These are phyloP conservation scores for Diversispora epigaea DNA, from an alignment of 192 early-diverging fungal genomes.

Conservation along the genomic window DNA sequence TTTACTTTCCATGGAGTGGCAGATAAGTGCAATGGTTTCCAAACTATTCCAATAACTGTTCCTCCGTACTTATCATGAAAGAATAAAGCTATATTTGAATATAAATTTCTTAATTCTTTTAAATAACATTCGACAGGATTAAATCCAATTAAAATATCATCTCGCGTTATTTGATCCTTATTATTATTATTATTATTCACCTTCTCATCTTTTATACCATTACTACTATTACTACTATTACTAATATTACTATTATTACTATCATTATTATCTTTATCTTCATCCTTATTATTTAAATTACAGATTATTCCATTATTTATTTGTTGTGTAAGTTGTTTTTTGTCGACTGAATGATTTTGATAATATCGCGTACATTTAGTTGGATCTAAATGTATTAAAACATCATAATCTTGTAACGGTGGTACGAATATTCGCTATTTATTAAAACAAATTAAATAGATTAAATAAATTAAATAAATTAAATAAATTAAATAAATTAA, in stretches of 20 bases:
- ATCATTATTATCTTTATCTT: neutral
- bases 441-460: slow-evolving; percentile 30
- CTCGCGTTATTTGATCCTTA: neutral
- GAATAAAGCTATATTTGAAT: slow-evolving; percentile 63
- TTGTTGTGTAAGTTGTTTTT: slow-evolving; percentile 38
- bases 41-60: slow-evolving; percentile 66
- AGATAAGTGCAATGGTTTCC: slow-evolving; percentile 57
- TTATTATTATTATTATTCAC: slow-evolving; percentile 52
- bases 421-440: slow-evolving; percentile 73
- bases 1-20: slow-evolving; percentile 67
- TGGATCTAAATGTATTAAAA: slow-evolving; percentile 66
- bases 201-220: slow-evolving; percentile 1
- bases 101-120: slow-evolving; percentile 62
- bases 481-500: too few relatives aligned
- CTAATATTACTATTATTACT: slow-evolving; percentile 1
- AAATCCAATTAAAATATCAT: slow-evolving; percentile 59
- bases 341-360: slow-evolving; percentile 59
- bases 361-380: slow-evolving; percentile 60
- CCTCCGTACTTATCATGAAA: slow-evolving; percentile 79
- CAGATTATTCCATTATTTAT: slow-evolving; percentile 1
- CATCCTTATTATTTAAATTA: slow-evolving; percentile 28
- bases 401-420: slow-evolving; percentile 76
- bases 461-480: too few relatives aligned
- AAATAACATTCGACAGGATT: slow-evolving; percentile 74
- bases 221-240: neutral